phyloP scores from a whole-genome alignment of 352 stramenopile genomes.

The Thalassiosira mediterranea region DNA sequence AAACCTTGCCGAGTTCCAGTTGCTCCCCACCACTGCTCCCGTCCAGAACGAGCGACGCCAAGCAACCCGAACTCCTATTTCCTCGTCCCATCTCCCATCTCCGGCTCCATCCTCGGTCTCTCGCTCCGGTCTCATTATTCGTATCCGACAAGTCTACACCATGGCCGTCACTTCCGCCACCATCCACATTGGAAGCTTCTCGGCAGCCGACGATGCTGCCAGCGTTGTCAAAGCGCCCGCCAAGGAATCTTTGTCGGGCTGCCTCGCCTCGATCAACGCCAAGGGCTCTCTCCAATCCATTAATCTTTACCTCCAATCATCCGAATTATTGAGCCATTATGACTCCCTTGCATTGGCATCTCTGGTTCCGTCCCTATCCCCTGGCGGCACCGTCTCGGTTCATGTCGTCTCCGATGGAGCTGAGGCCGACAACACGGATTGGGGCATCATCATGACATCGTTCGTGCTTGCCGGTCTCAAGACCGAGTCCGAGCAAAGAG shows the following conservation, averaged over 20 bases:
- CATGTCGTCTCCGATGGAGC: conserved; percentile 30
- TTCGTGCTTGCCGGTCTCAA: conserved; percentile 51
- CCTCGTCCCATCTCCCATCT: no score
- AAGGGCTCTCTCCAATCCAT: conserved; percentile 24
- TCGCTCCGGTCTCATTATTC: no score
- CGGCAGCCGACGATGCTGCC: neutral
- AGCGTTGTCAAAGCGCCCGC: conserved; percentile 20
- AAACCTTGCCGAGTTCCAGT: no score
- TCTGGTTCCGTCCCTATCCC: conserved; percentile 46
- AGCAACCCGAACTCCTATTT: no score
- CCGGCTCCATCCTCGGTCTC: no score
- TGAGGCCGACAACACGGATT: conserved; percentile 32
- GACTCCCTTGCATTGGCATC: conserved; percentile 67
- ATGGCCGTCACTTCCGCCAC: conserved; percentile 13
- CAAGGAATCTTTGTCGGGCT: conserved; percentile 37
- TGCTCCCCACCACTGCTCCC: no score
- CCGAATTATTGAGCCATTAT: conserved; percentile 49
- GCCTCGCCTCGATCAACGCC: conserved; percentile 4
- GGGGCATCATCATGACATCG: conserved; percentile 58
- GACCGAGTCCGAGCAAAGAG: conserved; percentile 52
- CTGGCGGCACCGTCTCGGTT: conserved; percentile 51
- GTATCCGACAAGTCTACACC: no score
- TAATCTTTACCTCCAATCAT: conserved; percentile 26
- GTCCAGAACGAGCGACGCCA: no score
- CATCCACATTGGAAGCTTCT: conserved; percentile 26